Conservation (phyloP, 1,139 yeast species). For the Suhomyces wounanorum region DNA sequence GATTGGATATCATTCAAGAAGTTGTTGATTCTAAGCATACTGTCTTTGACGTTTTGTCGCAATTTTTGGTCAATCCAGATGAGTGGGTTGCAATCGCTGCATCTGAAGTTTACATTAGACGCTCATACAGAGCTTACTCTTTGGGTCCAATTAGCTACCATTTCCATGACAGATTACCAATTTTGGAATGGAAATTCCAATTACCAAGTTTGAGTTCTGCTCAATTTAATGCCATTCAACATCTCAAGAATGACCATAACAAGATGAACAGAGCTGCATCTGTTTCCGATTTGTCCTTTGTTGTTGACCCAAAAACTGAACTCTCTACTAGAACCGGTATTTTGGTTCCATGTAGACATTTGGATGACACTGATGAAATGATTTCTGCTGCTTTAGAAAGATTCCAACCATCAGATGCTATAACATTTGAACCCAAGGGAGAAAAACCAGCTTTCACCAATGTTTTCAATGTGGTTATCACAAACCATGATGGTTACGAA, state of each 20-base stretch:
- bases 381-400: constrained; percentile 74
- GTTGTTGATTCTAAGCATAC: constrained; percentile 95
- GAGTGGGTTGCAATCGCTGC: constrained; percentile 94
- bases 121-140: constrained; percentile 96
- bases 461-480: constrained; percentile 78
- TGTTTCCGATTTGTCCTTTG: constrained; percentile 86
- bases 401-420: constrained; percentile 53
- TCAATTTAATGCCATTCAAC: constrained; percentile 66
- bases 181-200: constrained; percentile 88
- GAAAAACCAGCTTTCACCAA: constrained; percentile 54
- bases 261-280: constrained; percentile 83
- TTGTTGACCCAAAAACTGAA: constrained; percentile 64
- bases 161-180: constrained; percentile 61
- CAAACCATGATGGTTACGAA: constrained; percentile 71
- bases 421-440: constrained; percentile 40
- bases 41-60: constrained; percentile 92
- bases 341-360: constrained; percentile 75
- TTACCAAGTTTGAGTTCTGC: constrained; percentile 72
- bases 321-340: constrained; percentile 78
- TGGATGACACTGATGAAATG: constrained; percentile 88
- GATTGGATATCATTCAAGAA: constrained; percentile 76
- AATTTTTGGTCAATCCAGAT: constrained; percentile 81
- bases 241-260: constrained; percentile 36
- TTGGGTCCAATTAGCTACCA: constrained; percentile 74
- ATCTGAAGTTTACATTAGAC: constrained; percentile 91